Conservation (phyloP, 495 filamentous ascomycete genomes). For the Astrothelium subdiscretum region DNA sequence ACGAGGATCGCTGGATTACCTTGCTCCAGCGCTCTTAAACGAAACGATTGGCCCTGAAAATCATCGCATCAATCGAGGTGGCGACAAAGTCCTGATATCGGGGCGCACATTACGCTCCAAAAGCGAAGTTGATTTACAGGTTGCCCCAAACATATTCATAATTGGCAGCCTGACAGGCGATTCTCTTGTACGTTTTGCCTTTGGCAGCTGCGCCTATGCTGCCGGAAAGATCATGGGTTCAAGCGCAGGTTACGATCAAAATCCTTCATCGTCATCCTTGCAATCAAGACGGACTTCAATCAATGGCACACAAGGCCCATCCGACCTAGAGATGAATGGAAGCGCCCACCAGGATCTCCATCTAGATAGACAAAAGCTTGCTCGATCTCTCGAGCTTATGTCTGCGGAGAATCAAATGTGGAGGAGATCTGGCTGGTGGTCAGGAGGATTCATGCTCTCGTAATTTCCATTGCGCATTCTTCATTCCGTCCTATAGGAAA, state of each 20-base stretch:
- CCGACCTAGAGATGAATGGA: conserved; percentile 12
- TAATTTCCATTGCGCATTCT: neutral
- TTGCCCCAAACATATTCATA: conserved; percentile 45
- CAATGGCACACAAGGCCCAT: neutral
- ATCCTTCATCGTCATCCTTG: neutral
- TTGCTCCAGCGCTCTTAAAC: conserved; percentile 36
- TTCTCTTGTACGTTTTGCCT: conserved; percentile 52
- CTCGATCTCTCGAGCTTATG: conserved; percentile 11
- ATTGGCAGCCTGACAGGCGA: conserved; percentile 56
- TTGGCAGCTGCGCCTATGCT: conserved; percentile 48
- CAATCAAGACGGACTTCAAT: neutral
- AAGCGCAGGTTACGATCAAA: neutral
- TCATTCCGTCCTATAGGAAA: too few species aligned
- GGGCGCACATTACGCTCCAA: conserved; percentile 45
- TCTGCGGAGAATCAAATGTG: conserved; percentile 16
- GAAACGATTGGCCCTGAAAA: conserved; percentile 35
- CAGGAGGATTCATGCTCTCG: conserved; percentile 3
- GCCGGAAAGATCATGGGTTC: conserved; percentile 41
- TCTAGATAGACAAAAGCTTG: conserved; percentile 19
- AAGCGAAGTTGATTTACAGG: conserved; percentile 42
- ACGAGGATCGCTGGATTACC: conserved; percentile 46
- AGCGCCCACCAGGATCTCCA: conserved; percentile 19
- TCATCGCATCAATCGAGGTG: neutral
- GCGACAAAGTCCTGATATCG: conserved; percentile 34
- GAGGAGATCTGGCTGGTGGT: conserved; percentile 19